These are phyloP conservation scores for Solanum phureja DNA, from an alignment of 257 asterid genomes.

Conservation along the genomic window DNA sequence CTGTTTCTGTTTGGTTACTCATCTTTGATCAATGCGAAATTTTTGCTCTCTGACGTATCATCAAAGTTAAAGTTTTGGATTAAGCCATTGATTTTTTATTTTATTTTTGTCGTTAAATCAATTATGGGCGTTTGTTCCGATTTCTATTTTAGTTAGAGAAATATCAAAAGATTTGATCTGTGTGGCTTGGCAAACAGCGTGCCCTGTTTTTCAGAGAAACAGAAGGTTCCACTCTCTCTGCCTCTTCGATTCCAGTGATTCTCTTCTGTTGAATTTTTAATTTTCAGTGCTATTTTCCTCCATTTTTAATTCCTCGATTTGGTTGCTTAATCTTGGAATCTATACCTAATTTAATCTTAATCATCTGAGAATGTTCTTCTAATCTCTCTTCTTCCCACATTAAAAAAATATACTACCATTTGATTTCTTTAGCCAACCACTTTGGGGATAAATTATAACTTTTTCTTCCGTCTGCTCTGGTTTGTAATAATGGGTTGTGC, in stretches of 20 bases:
- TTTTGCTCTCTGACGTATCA: not conserved
- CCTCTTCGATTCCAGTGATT: constrained; percentile 10
- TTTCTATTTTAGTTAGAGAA: not conserved
- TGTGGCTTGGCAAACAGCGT: not conserved
- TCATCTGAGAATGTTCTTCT: constrained; percentile 39
- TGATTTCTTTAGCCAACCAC: not conserved
- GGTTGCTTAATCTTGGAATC: constrained; percentile 25
- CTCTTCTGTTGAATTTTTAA: not conserved
- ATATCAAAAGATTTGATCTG: not conserved
- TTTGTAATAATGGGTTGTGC: constrained; percentile 69
- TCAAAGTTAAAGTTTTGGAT: not conserved
- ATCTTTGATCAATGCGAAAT: not conserved
- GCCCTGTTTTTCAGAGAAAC: constrained; percentile 15
- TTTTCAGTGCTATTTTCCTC: constrained; percentile 4
- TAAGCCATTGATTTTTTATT: not conserved
- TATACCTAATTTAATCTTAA: constrained; percentile 25
- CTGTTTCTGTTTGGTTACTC: not conserved
- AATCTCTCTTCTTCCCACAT: constrained; percentile 3
- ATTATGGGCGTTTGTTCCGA: not conserved
- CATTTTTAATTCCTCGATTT: constrained; percentile 5
- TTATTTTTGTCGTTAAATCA: not conserved
- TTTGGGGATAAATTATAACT: not conserved
- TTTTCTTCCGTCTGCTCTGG: not conserved
- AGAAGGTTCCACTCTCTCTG: not conserved
- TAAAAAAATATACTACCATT: not conserved